Conservation (phyloP, 345 rosid genomes). For the Eucalyptus dawsonii region DNA sequence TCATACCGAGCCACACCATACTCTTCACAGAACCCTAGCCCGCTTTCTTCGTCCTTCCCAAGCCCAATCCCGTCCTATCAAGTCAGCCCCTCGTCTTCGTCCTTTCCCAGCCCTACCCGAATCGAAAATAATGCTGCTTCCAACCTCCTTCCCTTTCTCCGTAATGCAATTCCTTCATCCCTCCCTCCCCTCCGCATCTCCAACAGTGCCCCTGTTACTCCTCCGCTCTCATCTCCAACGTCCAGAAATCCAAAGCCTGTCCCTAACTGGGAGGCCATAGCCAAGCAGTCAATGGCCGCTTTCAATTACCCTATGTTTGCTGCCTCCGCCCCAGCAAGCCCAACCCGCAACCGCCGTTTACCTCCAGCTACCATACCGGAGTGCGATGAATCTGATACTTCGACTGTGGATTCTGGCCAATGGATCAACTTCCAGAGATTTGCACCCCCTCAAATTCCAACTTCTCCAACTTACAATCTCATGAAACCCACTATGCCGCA, state of each 20-base stretch:
- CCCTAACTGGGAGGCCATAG: slow-evolving; percentile 80
- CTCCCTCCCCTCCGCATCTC: slow-evolving; percentile 94
- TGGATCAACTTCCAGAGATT: slow-evolving; percentile 88
- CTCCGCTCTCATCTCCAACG: slow-evolving; percentile 90
- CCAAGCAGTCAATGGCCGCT: slow-evolving; percentile 67
- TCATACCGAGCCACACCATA: slow-evolving; percentile 47
- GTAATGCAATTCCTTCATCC: slow-evolving; percentile 59
- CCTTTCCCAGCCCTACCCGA: slow-evolving; percentile 86
- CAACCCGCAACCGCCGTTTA: slow-evolving; percentile 72
- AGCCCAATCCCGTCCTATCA: slow-evolving; percentile 94
- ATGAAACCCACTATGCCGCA: slow-evolving; percentile 48
- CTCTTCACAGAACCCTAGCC: slow-evolving; percentile 77
- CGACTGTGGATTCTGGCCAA: slow-evolving; percentile 91
- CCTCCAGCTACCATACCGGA: slow-evolving; percentile 81
- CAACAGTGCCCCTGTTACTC: slow-evolving; percentile 91
- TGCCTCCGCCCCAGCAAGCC: slow-evolving; percentile 94
- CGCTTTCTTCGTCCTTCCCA: slow-evolving; percentile 76
- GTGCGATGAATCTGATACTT: slow-evolving; percentile 89
- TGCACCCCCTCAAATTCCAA: slow-evolving; percentile 52
- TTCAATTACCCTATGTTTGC: slow-evolving; percentile 77
- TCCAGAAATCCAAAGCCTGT: slow-evolving; percentile 60
- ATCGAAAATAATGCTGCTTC: slow-evolving; percentile 31
- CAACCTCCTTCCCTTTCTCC: slow-evolving; percentile 48
- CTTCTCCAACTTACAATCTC: slow-evolving; percentile 91
- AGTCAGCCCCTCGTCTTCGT: slow-evolving; percentile 80